phyloP scores from a whole-genome alignment of 192 early-diverging fungal species.

The Phycomyces blakesleeanus region DNA sequence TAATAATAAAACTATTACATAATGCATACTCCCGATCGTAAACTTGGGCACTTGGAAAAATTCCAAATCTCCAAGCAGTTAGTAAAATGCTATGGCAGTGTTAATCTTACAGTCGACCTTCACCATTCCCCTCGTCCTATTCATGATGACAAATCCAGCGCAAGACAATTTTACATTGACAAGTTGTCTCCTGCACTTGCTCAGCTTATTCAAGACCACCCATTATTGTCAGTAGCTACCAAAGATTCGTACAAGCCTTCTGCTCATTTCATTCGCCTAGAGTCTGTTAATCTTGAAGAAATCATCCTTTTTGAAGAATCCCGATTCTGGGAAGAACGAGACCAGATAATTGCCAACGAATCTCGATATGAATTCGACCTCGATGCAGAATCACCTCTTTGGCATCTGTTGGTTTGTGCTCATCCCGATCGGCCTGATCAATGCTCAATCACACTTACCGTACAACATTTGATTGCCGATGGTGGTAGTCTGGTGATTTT shows the following conservation, averaged over 20 bases:
- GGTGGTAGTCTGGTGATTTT: slow-evolving; percentile 27
- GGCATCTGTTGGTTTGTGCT: slow-evolving; percentile 18
- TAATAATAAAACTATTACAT: too few relatives aligned
- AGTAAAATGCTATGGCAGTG: slow-evolving; percentile 23
- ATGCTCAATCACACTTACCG: slow-evolving; percentile 7
- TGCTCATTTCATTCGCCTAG: slow-evolving; percentile 19
- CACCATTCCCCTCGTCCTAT: neutral
- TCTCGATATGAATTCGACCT: slow-evolving; percentile 13
- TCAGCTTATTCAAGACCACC: slow-evolving; percentile 15
- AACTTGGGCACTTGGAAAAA: slow-evolving; percentile 29
- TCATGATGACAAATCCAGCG: neutral
- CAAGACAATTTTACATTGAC: slow-evolving; percentile 6
- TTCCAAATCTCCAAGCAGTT: slow-evolving; percentile 28
- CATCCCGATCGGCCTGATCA: neutral
- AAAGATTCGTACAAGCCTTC: neutral
- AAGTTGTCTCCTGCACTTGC: slow-evolving; percentile 20
- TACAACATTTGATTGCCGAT: slow-evolving; percentile 26
- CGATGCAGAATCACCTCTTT: slow-evolving; percentile 16
- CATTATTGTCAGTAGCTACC: slow-evolving; percentile 10
- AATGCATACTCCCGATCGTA: too few relatives aligned
- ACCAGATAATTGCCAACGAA: slow-evolving; percentile 12
- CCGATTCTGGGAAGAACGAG: neutral
- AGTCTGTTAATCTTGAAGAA: slow-evolving; percentile 6
- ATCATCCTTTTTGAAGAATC: slow-evolving; percentile 4
- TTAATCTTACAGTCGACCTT: slow-evolving; percentile 13